Percentiles rank a stretch among this genome's conserved stretches.
These are phyloP conservation scores for Coffea eugenioides DNA, from an alignment of 257 asterid genomes.

Conservation along the genomic window DNA sequence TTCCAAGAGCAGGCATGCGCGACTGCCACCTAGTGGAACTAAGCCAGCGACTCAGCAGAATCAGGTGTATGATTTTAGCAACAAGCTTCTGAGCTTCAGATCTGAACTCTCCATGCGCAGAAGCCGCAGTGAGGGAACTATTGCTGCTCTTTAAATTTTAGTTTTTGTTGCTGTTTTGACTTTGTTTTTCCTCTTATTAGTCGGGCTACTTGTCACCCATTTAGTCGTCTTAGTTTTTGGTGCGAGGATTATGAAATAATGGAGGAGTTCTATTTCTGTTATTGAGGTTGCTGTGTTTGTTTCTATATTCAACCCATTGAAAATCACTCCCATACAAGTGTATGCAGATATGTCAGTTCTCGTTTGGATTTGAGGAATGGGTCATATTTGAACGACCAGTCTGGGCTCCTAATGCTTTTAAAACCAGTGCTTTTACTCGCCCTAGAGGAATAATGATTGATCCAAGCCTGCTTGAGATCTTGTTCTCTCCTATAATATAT, in stretches of 20 bases:
- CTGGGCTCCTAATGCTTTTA: not conserved
- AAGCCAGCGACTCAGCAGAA: constrained; percentile 36
- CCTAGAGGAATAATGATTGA: too few relatives aligned
- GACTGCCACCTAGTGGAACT: constrained; percentile 58
- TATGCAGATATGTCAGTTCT: too few relatives aligned
- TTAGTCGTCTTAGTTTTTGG: not conserved
- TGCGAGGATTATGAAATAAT: not conserved
- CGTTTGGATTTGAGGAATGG: not conserved
- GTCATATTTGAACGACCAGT: not conserved
- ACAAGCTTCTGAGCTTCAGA: constrained; percentile 41
- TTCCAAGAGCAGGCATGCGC: constrained; percentile 46
- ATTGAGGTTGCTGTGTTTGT: not conserved
- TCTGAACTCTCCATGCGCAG: constrained; percentile 51
- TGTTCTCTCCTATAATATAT: too few relatives aligned
- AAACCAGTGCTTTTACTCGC: not conserved
- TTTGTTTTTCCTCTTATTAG: too few relatives aligned
- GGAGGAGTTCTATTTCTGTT: not conserved
- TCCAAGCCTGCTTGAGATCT: too few relatives aligned
- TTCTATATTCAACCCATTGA: not conserved
- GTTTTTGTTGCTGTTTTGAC: not conserved
- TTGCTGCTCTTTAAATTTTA: constrained; percentile 44
- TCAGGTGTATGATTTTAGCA: constrained; percentile 35
- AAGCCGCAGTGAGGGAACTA: constrained; percentile 84
- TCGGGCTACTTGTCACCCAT: not conserved
- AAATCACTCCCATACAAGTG: not conserved